Evolutionary conservation across 768 basidiomycete species (phyloP), one percentile per base, ranked within the genome.

Genomic region (Exidia glandulosa): DNA sequence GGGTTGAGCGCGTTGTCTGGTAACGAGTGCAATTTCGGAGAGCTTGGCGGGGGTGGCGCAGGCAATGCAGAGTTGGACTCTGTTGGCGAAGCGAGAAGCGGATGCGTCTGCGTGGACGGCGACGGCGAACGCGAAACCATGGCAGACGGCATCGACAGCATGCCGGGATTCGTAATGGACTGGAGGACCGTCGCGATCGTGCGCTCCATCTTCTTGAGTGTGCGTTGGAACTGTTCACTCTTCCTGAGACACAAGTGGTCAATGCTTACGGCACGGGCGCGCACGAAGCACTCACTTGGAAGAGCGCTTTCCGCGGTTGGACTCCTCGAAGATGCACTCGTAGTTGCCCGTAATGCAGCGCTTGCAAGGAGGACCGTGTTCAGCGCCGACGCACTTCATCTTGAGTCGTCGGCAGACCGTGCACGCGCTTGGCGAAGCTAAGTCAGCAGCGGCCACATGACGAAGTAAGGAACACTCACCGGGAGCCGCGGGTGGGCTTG

Each of bases 301-400:
- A 25, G 88, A 83, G 12, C 90, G 84, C 71, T 94, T 95, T 45
- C 96, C 96, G 55, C 96, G 82, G 70, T 97, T 94, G 2, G 89
- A 92, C 70, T 97, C 95, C 74, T 98, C 94, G 63, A 99, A 98
- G 48, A 96, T 82, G 68, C 96, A 99, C 65, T 95, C 91, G 67
- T 94, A 88, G 64, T 82, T 82, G 23, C 88, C 86, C 0, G 83
- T 67, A 52, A 75, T 73, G 66, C 93, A 96, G 25, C 93, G 86
- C 67, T 93, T 94, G 76, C 93, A 96, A 0, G 93, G 90, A 0
- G 88, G 88, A 0, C 92, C 93, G 41, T 92, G 61, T 70, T 94
- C 93, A 2, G 89, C 91, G 33, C 88, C 89, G 7, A 90, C 88
- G 60, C 91, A 94, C 68, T 91, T 94, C 92, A 91, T 94, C 74